These are phyloP conservation scores for Kwoniella europaea DNA, from an alignment of 768 basidiomycete genomes.

Conservation along the genomic window DNA sequence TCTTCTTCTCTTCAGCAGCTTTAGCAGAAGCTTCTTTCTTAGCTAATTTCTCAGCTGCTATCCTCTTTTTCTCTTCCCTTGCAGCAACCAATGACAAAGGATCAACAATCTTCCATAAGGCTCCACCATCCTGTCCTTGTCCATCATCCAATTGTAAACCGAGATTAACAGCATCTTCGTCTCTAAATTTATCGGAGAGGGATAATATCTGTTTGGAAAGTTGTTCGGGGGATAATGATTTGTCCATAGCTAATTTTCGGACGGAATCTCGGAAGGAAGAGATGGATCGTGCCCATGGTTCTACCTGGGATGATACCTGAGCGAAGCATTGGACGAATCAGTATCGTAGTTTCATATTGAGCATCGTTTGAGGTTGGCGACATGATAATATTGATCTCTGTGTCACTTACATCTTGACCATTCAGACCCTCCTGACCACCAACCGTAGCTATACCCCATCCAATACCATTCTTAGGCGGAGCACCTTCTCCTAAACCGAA, in stretches of 20 bases:
- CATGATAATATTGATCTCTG: no score
- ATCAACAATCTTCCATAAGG: constrained; percentile 87
- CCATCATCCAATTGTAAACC: constrained; percentile 97
- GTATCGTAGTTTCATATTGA: background rate
- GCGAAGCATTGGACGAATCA: background rate
- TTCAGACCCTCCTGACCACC: constrained; percentile 72
- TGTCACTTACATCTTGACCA: constrained; percentile 38
- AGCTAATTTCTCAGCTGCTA: constrained; percentile 73
- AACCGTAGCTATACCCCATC: constrained; percentile 63
- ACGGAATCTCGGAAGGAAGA: constrained; percentile 92
- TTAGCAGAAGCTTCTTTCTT: constrained; percentile 76
- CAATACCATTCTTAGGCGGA: constrained; percentile 67
- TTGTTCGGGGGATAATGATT: constrained; percentile 42
- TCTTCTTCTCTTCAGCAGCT: constrained; percentile 55
- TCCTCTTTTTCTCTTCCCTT: constrained; percentile 84
- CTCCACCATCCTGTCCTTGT: constrained; percentile 90
- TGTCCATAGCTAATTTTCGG: constrained; percentile 74
- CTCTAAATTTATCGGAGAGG: constrained; percentile 86
- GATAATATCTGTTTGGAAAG: constrained; percentile 79
- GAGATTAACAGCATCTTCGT: constrained; percentile 85
- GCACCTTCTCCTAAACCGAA: constrained; percentile 63
- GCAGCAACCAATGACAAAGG: constrained; percentile 79
- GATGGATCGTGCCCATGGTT: constrained; percentile 62
- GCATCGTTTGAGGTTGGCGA: no score
- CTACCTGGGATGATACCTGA: constrained; percentile 9